phyloP scores from a whole-genome alignment of 2,329 filamentous ascomycete genomes.

The Colletotrichum endophyticum region DNA sequence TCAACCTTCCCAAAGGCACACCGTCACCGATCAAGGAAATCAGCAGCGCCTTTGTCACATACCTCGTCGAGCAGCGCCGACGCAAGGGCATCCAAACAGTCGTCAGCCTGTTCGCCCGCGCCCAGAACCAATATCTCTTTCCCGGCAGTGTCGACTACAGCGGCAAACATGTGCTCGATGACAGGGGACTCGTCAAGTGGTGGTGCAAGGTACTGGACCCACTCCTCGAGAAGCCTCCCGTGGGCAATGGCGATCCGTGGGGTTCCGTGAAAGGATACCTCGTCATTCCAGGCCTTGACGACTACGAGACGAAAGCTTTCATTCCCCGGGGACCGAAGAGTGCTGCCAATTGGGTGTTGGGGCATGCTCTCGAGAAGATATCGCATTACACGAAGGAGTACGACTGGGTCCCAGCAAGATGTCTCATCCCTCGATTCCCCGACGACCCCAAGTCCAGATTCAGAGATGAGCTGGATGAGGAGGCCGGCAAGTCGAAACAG shows the following conservation, averaged over 20 bases:
- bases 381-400: slow-evolving; percentile 66
- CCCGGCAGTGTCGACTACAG: slow-evolving; percentile 86
- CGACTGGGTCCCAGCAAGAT: slow-evolving; percentile 73
- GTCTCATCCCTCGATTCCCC: slow-evolving; percentile 87
- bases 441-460: slow-evolving; percentile 96
- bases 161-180: slow-evolving; percentile 90
- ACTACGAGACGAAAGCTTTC: slow-evolving; percentile 80
- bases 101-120: slow-evolving; percentile 88
- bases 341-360: slow-evolving; percentile 70
- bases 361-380: slow-evolving; percentile 71
- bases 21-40: slow-evolving; percentile 78
- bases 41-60: slow-evolving; percentile 76
- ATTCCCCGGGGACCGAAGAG: slow-evolving; percentile 62
- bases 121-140: slow-evolving; percentile 94
- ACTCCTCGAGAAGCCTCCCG: slow-evolving; percentile 59
- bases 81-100: slow-evolving; percentile 72
- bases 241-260: slow-evolving; percentile 38
- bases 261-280: slow-evolving; percentile 74
- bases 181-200: slow-evolving; percentile 90
- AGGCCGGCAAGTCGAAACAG: slow-evolving; percentile 64
- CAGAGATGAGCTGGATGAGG: slow-evolving; percentile 86
- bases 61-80: slow-evolving; percentile 71
- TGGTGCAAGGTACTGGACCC: slow-evolving; percentile 91
- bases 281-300: slow-evolving; percentile 84
- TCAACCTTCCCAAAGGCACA: slow-evolving; percentile 65